phyloP scores from a whole-genome alignment of 2,329 filamentous ascomycete genomes.

The Talaromyces verruculosus region DNA sequence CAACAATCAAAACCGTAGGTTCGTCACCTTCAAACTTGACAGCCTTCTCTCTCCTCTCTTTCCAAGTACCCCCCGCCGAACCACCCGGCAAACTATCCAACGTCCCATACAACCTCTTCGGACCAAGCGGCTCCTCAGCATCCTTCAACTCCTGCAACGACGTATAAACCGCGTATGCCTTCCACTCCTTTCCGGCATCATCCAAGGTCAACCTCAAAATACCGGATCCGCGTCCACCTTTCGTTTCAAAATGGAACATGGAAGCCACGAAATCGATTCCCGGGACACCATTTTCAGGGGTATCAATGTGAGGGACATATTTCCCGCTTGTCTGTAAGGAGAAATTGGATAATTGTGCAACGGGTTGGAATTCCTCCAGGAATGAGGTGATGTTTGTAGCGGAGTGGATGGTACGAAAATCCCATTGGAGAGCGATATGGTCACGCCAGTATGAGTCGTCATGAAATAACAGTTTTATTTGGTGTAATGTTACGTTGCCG shows the following conservation, averaged over 20 bases:
- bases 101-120: slow-evolving; percentile 36
- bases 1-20: slow-evolving; percentile 44
- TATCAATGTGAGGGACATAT: slow-evolving; percentile 32
- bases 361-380: slow-evolving; percentile 30
- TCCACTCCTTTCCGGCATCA: slow-evolving; percentile 30
- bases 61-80: slow-evolving; percentile 37
- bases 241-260: slow-evolving; percentile 44
- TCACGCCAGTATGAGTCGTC: slow-evolving; percentile 45
- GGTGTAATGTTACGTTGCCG: slow-evolving; percentile 23
- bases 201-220: slow-evolving; percentile 39
- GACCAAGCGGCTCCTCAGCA: slow-evolving; percentile 36
- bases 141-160: slow-evolving; percentile 39
- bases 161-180: slow-evolving; percentile 42
- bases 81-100: slow-evolving; percentile 37
- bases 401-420: slow-evolving; percentile 38
- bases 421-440: slow-evolving; percentile 43
- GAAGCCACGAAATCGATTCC: slow-evolving; percentile 29
- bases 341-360: slow-evolving; percentile 32
- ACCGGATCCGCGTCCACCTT: slow-evolving; percentile 37
- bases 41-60: slow-evolving; percentile 35
- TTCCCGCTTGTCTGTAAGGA: slow-evolving; percentile 36
- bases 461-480: slow-evolving; percentile 41
- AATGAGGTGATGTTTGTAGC: slow-evolving; percentile 34
- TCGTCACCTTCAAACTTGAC: slow-evolving; percentile 36
- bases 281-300: slow-evolving; percentile 28